phyloP scores from a whole-genome alignment of 345 rosid genomes.

The Rhizophora apiculata region DNA sequence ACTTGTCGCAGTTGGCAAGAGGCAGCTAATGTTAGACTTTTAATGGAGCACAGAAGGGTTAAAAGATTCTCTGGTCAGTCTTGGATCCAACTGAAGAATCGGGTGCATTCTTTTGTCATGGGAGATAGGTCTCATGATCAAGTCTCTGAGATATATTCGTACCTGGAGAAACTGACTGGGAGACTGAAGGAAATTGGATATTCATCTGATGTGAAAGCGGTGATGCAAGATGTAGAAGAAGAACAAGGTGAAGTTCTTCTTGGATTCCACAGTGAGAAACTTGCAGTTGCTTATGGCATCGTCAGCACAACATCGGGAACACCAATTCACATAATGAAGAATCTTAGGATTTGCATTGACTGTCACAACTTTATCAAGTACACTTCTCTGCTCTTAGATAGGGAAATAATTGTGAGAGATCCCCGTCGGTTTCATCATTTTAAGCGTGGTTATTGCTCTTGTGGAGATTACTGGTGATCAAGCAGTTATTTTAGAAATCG shows the following conservation, averaged over 20 bases:
- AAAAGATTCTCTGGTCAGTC: constrained; percentile 49
- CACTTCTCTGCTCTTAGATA: constrained; percentile 31
- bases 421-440: constrained; percentile 40
- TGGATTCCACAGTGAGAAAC: constrained; percentile 43
- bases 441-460: constrained; percentile 38
- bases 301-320: constrained; percentile 22
- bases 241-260: constrained; percentile 39
- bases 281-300: constrained; percentile 39
- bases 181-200: constrained; percentile 38
- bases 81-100: constrained; percentile 46
- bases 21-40: constrained; percentile 35
- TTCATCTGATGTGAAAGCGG: constrained; percentile 21
- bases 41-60: constrained; percentile 40
- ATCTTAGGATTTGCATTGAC: constrained; percentile 39
- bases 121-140: constrained; percentile 42
- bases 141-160: constrained; percentile 19
- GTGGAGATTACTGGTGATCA: constrained; percentile 45
- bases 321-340: constrained; percentile 37
- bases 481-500: neutral
- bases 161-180: constrained; percentile 33
- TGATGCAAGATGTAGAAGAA: constrained; percentile 43
- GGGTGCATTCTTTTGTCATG: constrained; percentile 29
- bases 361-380: constrained; percentile 40
- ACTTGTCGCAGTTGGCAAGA: constrained; percentile 39
- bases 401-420: constrained; percentile 42